phyloP scores from a whole-genome alignment of 106 monocot species.

The Dendrobium catenatum region DNA sequence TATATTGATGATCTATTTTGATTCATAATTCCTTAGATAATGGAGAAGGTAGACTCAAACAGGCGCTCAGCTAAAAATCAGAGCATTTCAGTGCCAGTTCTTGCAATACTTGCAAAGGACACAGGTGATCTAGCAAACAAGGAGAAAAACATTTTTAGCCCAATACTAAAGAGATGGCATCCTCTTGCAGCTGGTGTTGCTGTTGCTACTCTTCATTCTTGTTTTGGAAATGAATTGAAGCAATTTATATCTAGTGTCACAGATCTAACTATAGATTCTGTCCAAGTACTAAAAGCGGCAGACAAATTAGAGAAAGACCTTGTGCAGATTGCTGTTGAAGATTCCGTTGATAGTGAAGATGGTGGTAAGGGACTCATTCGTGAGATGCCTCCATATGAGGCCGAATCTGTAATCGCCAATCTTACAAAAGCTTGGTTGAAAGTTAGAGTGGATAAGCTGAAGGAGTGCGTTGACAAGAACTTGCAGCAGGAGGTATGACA shows the following conservation, averaged over 20 bases:
- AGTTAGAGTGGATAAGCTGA: conserved; percentile 60
- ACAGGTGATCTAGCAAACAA: conserved; percentile 81
- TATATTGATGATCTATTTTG: neutral
- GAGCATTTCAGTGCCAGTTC: conserved; percentile 39
- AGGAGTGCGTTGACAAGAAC: conserved; percentile 78
- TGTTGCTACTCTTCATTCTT: conserved; percentile 90
- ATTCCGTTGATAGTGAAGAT: conserved; percentile 98
- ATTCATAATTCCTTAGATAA: conserved; percentile 37
- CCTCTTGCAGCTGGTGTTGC: conserved; percentile 93
- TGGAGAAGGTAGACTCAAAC: conserved; percentile 80
- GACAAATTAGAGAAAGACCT: conserved; percentile 92
- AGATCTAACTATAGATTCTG: conserved; percentile 75
- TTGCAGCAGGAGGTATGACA: conserved; percentile 79
- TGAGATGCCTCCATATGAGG: conserved; percentile 97
- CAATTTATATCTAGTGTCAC: conserved; percentile 74
- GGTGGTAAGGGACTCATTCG: conserved; percentile 87
- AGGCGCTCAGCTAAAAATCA: conserved; percentile 45
- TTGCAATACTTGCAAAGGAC: conserved; percentile 83
- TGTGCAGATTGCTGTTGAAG: conserved; percentile 89
- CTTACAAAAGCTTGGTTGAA: conserved; percentile 79
- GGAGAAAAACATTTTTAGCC: conserved; percentile 77
- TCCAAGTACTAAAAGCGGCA: conserved; percentile 85
- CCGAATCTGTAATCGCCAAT: conserved; percentile 68
- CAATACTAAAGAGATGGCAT: conserved; percentile 89
- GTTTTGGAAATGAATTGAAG: conserved; percentile 90